Evolutionary conservation across 2,329 filamentous ascomycete species (phyloP).

Genomic region (Talaromyces sp.): DNA sequence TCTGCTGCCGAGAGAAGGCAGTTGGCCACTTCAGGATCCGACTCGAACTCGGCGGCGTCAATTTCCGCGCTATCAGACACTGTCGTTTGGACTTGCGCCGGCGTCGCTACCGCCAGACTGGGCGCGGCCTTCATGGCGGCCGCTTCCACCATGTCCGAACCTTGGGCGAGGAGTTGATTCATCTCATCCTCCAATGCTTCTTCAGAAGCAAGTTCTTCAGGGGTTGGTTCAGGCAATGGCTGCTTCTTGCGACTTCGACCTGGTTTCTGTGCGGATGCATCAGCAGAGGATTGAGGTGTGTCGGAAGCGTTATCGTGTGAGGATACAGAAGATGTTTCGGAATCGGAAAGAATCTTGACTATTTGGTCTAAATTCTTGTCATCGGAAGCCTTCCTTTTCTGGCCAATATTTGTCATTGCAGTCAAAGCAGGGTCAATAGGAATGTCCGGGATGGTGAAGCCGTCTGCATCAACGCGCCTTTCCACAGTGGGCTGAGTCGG

Average conservation of each 20-base stretch:
- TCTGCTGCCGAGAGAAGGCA: conserved; percentile 72
- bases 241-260: conserved; percentile 25
- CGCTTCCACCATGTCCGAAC: conserved; percentile 31
- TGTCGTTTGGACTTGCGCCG: conserved; percentile 29
- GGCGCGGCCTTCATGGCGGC: conserved; percentile 8
- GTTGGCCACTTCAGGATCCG: conserved; percentile 80
- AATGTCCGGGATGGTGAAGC: conserved; percentile 58
- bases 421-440: conserved; percentile 41
- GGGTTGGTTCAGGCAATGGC: conserved; percentile 48
- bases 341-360: background rate
- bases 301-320: conserved; percentile 6
- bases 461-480: conserved; percentile 57
- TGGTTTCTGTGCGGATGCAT: conserved; percentile 16
- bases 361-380: background rate
- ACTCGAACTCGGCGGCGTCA: conserved; percentile 75
- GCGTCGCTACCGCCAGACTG: background rate
- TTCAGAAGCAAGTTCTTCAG: conserved; percentile 56
- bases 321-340: background rate
- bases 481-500: conserved; percentile 20
- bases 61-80: conserved; percentile 56
- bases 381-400: background rate
- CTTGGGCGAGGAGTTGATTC: conserved; percentile 55
- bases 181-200: conserved; percentile 64
- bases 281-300: conserved; percentile 12
- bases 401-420: background rate